Conservation (phyloP, 306 rosid genomes). For the Amphicarpaea edgeworthii region DNA sequence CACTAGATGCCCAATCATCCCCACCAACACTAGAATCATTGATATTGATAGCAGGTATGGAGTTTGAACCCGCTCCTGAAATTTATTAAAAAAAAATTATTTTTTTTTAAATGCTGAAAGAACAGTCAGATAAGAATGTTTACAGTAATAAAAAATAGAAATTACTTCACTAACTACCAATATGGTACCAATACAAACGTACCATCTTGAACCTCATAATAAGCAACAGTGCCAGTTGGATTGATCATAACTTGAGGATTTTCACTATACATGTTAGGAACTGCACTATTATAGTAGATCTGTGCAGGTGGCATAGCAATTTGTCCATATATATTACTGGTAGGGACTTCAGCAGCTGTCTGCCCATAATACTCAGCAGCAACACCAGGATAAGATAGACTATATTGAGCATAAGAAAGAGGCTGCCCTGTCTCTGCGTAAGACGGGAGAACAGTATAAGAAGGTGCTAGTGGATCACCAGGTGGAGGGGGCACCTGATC, state of each 20-base stretch:
- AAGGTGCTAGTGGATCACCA: conserved; percentile 71
- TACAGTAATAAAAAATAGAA: conserved; percentile 23
- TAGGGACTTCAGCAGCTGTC: conserved; percentile 57
- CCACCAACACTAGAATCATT: conserved; percentile 49
- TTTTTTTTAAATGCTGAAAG: neutral
- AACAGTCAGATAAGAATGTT: conserved; percentile 39
- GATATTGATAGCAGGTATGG: conserved; percentile 42
- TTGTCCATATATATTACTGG: conserved; percentile 66
- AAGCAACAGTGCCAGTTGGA: conserved; percentile 60
- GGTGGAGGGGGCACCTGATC: conserved; percentile 88
- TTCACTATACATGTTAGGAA: conserved; percentile 61
- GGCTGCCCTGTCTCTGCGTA: conserved; percentile 70
- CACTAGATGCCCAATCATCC: conserved; percentile 51
- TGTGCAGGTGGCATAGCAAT: conserved; percentile 65
- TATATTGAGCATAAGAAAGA: conserved; percentile 64
- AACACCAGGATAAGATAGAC: conserved; percentile 62
- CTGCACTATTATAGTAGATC: conserved; percentile 64
- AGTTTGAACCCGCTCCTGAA: conserved; percentile 55
- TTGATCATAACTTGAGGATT: conserved; percentile 61
- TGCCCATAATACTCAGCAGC: conserved; percentile 73
- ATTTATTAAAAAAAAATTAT: neutral
- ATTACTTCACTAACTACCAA: conserved; percentile 38
- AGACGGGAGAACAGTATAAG: conserved; percentile 61
- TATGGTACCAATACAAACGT: conserved; percentile 38
- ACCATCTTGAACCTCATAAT: conserved; percentile 72